Percentiles rank a stretch among this genome's conserved stretches.
phyloP scores from a whole-genome alignment of 495 filamentous ascomycete genomes.

The Pseudotulostoma volvatum region DNA sequence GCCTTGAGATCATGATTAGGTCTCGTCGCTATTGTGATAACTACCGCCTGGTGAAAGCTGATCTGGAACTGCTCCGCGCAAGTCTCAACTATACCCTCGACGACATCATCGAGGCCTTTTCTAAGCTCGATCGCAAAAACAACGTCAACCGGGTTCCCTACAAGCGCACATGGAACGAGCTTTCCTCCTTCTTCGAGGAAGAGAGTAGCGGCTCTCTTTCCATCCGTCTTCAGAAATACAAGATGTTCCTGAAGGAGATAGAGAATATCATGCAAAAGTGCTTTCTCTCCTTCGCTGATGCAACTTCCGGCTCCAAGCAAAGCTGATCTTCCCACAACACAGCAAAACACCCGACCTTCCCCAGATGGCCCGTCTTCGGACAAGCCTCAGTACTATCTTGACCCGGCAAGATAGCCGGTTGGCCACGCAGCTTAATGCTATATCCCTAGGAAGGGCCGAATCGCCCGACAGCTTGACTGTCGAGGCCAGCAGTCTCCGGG shows the following conservation, averaged over 20 bases:
- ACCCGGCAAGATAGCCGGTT: conserved; percentile 23
- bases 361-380: conserved; percentile 19
- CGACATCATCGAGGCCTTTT: conserved; percentile 36
- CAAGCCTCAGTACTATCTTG: conserved; percentile 20
- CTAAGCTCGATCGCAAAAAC: conserved; percentile 22
- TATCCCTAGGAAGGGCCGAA: conserved; percentile 18
- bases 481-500: conserved; percentile 17
- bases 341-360: conserved; percentile 17
- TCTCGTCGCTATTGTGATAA: conserved; percentile 18
- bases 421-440: conserved; percentile 18
- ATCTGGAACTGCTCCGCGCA: conserved; percentile 27
- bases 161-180: conserved; percentile 35
- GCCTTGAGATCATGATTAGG: conserved; percentile 25
- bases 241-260: conserved; percentile 33
- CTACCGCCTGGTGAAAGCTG: conserved; percentile 19
- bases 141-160: conserved; percentile 24
- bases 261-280: conserved; percentile 31
- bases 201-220: conserved; percentile 33
- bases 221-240: conserved; percentile 38
- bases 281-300: conserved; percentile 6
- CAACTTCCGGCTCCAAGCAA: not conserved
- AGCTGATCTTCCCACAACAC: conserved; percentile 8
- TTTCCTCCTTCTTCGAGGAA: conserved; percentile 31
- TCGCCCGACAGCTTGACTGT: conserved; percentile 16
- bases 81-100: conserved; percentile 38